These are phyloP conservation scores for Candida labiduridarum DNA, from an alignment of 1,139 yeast genomes.

Conservation along the genomic window DNA sequence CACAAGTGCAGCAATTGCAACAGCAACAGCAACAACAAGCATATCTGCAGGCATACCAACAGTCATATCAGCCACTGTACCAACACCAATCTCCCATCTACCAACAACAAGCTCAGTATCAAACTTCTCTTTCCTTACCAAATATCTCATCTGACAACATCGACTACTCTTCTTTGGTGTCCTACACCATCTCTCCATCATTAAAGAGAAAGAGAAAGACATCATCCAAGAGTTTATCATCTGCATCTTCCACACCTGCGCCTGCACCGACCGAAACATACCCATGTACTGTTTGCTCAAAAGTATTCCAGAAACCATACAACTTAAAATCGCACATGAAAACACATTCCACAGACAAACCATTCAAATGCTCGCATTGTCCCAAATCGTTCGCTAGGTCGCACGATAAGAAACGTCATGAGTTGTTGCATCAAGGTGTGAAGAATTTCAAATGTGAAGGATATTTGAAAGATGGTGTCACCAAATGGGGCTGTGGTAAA, in stretches of 20 bases:
- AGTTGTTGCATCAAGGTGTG: conserved; percentile 53
- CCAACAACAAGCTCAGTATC: conserved; percentile 6
- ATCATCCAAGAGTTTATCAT: conserved; percentile 4
- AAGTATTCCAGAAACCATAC: conserved; percentile 55
- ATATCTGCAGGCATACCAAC: conserved; percentile 5
- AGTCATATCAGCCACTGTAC: neutral
- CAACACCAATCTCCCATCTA: conserved; percentile 6
- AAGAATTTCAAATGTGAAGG: conserved; percentile 62
- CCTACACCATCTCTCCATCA: conserved; percentile 40
- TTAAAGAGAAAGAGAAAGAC: conserved; percentile 36
- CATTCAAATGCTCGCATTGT: conserved; percentile 52
- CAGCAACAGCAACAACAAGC: conserved; percentile 2
- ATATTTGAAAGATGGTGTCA: conserved; percentile 48
- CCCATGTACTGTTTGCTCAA: conserved; percentile 51
- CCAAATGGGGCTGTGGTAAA: conserved; percentile 64
- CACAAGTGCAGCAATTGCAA: neutral
- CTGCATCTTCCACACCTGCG: conserved; percentile 7
- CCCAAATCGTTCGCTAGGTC: conserved; percentile 55
- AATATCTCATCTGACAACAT: conserved; percentile 18
- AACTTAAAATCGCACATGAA: conserved; percentile 58
- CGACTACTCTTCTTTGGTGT: conserved; percentile 41
- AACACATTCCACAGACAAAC: conserved; percentile 59
- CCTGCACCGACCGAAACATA: conserved; percentile 21
- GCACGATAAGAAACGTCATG: conserved; percentile 61
- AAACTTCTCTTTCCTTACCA: conserved; percentile 4